Evolutionary conservation across 1,284 basidiomycete species (phyloP).

Genomic region (Leccinum fallax): DNA sequence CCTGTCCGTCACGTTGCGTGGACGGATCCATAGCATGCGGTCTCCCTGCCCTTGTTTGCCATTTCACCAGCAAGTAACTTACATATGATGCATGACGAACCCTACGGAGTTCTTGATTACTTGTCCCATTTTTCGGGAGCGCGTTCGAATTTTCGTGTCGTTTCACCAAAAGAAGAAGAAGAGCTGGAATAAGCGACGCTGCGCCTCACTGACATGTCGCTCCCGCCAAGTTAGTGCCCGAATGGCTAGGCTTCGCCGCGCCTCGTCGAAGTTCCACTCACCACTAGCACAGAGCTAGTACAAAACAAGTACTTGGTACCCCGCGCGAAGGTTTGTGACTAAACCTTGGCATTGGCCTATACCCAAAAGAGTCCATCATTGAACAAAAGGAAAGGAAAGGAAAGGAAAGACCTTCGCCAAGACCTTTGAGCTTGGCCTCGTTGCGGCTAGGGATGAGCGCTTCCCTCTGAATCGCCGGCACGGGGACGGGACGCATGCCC

Average conservation of each 20-base stretch:
- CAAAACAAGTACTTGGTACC: not conserved
- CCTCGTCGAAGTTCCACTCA: not conserved
- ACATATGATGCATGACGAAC: not conserved
- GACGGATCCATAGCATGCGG: not conserved
- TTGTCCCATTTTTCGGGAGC: not conserved
- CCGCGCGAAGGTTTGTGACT: not conserved
- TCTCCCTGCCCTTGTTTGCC: not conserved
- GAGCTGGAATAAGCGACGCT: not conserved
- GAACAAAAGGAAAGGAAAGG: conserved; percentile 3
- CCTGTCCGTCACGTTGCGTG: not conserved
- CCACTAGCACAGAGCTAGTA: not conserved
- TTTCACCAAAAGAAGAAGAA: not conserved
- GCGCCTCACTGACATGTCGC: not conserved
- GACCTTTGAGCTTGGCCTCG: conserved; percentile 4
- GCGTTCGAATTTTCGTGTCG: not conserved
- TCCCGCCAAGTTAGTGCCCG: not conserved
- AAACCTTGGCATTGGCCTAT: not conserved
- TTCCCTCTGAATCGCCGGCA: conserved; percentile 12
- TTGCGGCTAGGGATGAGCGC: conserved; percentile 14
- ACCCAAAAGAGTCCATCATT: not conserved
- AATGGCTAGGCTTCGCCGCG: not conserved
- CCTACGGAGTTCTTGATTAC: not conserved
- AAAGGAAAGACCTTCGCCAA: conserved; percentile 1
- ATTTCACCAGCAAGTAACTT: not conserved
- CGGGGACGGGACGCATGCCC: not conserved